Evolutionary conservation across 805 yeast species (phyloP).

Genomic region (Zygosaccharomyces kombuchaensis): DNA sequence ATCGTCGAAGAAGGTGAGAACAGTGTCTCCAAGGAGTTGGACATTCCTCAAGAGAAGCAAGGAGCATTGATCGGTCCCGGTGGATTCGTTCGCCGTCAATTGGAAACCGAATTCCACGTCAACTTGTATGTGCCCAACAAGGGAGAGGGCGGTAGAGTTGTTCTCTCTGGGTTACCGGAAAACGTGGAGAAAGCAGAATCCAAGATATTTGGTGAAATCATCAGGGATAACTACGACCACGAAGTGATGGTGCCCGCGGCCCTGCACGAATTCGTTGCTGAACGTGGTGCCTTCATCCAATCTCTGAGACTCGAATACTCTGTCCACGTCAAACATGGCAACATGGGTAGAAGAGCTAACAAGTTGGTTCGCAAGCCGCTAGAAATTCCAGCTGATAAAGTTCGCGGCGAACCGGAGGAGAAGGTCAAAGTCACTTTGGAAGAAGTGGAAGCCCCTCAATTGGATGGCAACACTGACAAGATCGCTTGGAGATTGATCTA

Average conservation of each 20-base stretch:
- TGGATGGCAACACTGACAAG: constrained; percentile 26
- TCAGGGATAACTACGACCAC: constrained; percentile 52
- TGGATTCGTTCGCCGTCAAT: constrained; percentile 66
- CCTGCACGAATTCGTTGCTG: constrained; percentile 57
- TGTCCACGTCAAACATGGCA: constrained; percentile 60
- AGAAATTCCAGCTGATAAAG: constrained; percentile 46
- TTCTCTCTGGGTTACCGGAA: constrained; percentile 62
- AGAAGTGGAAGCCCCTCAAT: constrained; percentile 30
- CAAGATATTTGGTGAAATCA: constrained; percentile 51
- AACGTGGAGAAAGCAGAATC: constrained; percentile 58
- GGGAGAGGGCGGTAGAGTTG: constrained; percentile 45
- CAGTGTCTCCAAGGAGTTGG: constrained; percentile 46
- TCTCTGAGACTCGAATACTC: constrained; percentile 47
- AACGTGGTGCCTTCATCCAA: constrained; percentile 60
- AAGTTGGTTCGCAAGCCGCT: constrained; percentile 42
- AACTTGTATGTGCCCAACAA: constrained; percentile 62
- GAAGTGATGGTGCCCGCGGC: constrained; percentile 54
- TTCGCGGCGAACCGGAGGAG: constrained; percentile 40
- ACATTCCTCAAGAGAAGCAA: constrained; percentile 68
- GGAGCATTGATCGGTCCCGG: constrained; percentile 75
- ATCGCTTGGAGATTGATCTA: constrained; percentile 66
- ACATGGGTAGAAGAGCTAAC: constrained; percentile 45
- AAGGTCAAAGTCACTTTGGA: constrained; percentile 47
- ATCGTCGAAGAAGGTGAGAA: constrained; percentile 64
- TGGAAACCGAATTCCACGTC: constrained; percentile 68